Evolutionary conservation across 75 land plant species (phyloP).

Genomic region (Sequoiadendron giganteum): DNA sequence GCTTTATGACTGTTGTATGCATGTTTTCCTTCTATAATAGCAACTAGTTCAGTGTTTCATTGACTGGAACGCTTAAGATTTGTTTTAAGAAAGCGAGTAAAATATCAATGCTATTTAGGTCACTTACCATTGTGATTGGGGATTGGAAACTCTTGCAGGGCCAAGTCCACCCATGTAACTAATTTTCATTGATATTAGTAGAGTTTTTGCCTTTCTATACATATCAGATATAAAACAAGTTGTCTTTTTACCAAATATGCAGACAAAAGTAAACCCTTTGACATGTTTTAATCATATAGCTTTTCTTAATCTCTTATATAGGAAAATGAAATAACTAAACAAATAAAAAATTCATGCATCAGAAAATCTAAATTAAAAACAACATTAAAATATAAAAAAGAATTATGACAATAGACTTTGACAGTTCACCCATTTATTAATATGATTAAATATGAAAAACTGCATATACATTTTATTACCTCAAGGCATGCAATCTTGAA

Average conservation of each 20-base stretch:
- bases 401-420: not conserved
- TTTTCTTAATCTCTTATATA: not conserved
- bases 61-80: too few species aligned
- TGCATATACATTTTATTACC: constrained; percentile 36
- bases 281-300: not conserved
- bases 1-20: too few species aligned
- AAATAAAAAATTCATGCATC: not conserved
- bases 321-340: not conserved
- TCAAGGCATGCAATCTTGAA: constrained; percentile 98
- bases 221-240: not conserved
- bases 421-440: not conserved
- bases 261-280: not conserved
- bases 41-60: too few species aligned
- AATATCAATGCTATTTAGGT: too few species aligned
- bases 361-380: not conserved
- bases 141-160: too few species aligned
- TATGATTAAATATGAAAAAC: not conserved
- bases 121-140: too few species aligned
- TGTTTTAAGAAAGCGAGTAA: too few species aligned
- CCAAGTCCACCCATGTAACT: not conserved
- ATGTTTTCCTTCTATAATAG: too few species aligned
- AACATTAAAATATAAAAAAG: not conserved
- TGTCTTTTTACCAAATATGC: not conserved
- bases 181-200: not conserved
- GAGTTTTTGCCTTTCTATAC: not conserved